Percentiles rank a stretch among this genome's conserved stretches.
Evolutionary conservation across 164 flowering plant species (phyloP).

Genomic region (Hamamelis virginiana): DNA sequence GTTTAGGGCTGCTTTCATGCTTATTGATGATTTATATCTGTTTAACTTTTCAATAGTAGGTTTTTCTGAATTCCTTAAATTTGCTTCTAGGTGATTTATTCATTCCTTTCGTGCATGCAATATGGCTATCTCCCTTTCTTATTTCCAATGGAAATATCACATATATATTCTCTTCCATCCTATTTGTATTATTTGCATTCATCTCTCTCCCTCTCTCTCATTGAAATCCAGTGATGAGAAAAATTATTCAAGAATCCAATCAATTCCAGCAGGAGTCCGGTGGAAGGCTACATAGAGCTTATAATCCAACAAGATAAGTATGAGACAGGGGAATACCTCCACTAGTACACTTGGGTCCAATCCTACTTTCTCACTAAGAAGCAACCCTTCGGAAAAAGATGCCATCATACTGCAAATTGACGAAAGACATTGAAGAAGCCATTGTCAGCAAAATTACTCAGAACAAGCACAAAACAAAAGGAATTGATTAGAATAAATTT

Average conservation of each 20-base stretch:
- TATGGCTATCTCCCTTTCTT: too few relatives aligned
- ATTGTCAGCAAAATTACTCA: not conserved
- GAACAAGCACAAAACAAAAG: not conserved
- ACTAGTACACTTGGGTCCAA: conserved; percentile 74
- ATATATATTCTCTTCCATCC: too few relatives aligned
- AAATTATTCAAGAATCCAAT: not conserved
- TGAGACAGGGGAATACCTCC: conserved; percentile 47
- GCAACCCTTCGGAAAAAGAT: conserved; percentile 89
- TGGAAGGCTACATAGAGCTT: not conserved
- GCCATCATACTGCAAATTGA: conserved; percentile 85
- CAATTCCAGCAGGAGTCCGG: not conserved
- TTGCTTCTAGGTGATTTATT: too few relatives aligned
- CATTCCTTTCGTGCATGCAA: too few relatives aligned
- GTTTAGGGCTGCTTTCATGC: too few relatives aligned
- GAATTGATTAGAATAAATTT: not conserved
- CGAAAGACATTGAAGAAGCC: not conserved
- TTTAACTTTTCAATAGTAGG: too few relatives aligned
- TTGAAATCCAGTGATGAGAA: too few relatives aligned
- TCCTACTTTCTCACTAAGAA: conserved; percentile 86
- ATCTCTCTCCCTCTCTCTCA: too few relatives aligned
- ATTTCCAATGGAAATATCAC: too few relatives aligned
- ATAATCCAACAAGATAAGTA: not conserved
- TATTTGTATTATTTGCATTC: too few relatives aligned
- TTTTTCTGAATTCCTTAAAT: too few relatives aligned
- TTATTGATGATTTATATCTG: too few relatives aligned